Evolutionary conservation across 805 yeast species (phyloP).

Genomic region (Yarrowia sp.): DNA sequence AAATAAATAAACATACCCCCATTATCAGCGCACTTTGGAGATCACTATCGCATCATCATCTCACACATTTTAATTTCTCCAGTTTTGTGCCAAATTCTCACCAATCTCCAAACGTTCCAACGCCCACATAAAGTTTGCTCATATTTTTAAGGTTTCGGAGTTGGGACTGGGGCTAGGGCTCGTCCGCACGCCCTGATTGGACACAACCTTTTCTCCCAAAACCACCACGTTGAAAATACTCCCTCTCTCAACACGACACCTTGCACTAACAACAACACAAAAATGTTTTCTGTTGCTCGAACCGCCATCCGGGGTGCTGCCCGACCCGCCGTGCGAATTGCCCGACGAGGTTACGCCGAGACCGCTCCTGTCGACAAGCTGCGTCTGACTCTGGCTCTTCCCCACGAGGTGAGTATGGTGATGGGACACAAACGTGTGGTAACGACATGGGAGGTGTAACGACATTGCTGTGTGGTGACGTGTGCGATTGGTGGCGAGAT

Average conservation of each 20-base stretch:
- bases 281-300: slow-evolving; percentile 28
- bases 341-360: slow-evolving; percentile 79
- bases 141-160: slow-evolving; percentile 11
- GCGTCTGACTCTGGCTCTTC: slow-evolving; percentile 86
- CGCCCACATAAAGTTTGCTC: too few relatives aligned
- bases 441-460: not conserved
- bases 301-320: slow-evolving; percentile 28
- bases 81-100: too few relatives aligned
- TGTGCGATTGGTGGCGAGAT: too few relatives aligned
- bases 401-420: slow-evolving; percentile 56
- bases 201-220: slow-evolving; percentile 24
- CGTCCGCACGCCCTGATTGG: not conserved
- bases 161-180: slow-evolving; percentile 8
- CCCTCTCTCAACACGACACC: slow-evolving; percentile 26
- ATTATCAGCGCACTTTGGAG: too few relatives aligned
- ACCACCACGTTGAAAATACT: slow-evolving; percentile 20
- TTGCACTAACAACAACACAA: slow-evolving; percentile 22
- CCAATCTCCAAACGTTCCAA: too few relatives aligned
- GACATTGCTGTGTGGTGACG: too few relatives aligned
- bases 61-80: too few relatives aligned
- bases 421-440: not conserved
- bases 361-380: slow-evolving; percentile 69
- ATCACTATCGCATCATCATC: too few relatives aligned
- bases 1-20: too few relatives aligned
- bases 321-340: slow-evolving; percentile 36